Percentiles rank a stretch among this genome's conserved stretches.
These are phyloP conservation scores for Pichia sp. DNA, from an alignment of 1,139 yeast genomes.

Conservation along the genomic window DNA sequence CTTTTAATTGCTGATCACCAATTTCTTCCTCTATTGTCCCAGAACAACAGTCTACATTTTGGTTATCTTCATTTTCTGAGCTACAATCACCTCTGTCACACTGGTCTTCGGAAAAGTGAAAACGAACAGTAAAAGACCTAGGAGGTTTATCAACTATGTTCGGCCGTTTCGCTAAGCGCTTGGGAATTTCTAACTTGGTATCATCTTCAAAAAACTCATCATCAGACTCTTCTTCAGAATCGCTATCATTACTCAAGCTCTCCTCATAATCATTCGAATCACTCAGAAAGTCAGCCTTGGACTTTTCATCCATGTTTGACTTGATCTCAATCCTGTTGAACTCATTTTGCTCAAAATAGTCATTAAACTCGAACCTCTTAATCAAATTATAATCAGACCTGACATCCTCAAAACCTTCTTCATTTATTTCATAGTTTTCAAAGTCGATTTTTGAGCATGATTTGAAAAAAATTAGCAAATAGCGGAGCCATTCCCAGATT, in stretches of 20 bases:
- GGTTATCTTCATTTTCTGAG: background rate
- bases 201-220: background rate
- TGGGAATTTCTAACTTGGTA: constrained; percentile 16
- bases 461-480: constrained; percentile 26
- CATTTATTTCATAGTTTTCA: constrained; percentile 28
- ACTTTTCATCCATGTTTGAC: background rate
- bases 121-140: constrained; percentile 28
- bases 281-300: background rate
- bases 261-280: constrained; percentile 15
- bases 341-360: constrained; percentile 23
- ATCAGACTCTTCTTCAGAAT: background rate
- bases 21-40: background rate
- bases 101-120: constrained; percentile 21
- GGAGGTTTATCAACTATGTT: constrained; percentile 29
- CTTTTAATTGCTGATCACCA: background rate
- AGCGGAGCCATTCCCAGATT: constrained; percentile 28
- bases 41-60: background rate
- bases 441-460: constrained; percentile 33
- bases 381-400: constrained; percentile 28
- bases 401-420: constrained; percentile 31
- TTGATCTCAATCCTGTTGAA: constrained; percentile 27
- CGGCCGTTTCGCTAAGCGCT: constrained; percentile 25
- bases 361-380: constrained; percentile 23
- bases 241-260: constrained; percentile 12
- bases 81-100: constrained; percentile 23